Evolutionary conservation across 805 yeast genomes (phyloP).

Genomic region (Lachancea mirantina): DNA sequence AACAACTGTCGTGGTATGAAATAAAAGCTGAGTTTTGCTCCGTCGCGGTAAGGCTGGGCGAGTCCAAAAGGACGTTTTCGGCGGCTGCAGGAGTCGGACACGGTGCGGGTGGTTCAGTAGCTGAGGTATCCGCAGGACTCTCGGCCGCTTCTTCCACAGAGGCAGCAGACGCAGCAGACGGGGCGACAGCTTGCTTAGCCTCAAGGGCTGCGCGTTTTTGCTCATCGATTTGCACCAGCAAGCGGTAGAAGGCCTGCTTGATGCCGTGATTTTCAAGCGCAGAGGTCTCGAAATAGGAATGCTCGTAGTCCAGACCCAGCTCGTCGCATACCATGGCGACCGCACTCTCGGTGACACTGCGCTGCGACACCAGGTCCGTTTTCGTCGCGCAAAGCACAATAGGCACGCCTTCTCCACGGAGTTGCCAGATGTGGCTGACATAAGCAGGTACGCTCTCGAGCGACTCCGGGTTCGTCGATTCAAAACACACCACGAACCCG

Average conservation of each 20-base stretch:
- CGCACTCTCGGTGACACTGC: constrained; percentile 12
- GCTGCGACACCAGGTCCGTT: constrained; percentile 11
- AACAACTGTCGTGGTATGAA: background rate
- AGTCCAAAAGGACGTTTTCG: too few species aligned
- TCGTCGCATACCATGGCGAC: constrained; percentile 13
- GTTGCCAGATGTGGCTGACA: constrained; percentile 16
- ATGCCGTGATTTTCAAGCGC: constrained; percentile 18
- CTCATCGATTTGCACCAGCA: constrained; percentile 12
- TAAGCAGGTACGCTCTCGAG: constrained; percentile 16
- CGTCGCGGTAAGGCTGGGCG: background rate
- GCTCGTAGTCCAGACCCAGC: constrained; percentile 12
- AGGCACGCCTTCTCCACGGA: constrained; percentile 19
- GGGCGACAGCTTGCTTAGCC: too few species aligned
- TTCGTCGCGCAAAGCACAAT: constrained; percentile 19
- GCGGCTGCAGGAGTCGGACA: too few species aligned
- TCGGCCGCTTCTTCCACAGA: too few species aligned
- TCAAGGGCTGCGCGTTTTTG: too few species aligned
- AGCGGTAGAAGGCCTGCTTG: constrained; percentile 12
- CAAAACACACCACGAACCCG: constrained; percentile 25
- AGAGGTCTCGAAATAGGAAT: constrained; percentile 18
- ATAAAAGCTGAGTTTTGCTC: constrained; percentile 1
- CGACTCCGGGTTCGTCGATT: constrained; percentile 17
- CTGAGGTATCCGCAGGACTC: too few species aligned
- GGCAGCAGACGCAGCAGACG: too few species aligned
- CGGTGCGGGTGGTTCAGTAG: too few species aligned